Base-by-base conservation (phyloP, 2,329 filamentous ascomycete species). In the Sphaerulina vaccinii region DNA sequence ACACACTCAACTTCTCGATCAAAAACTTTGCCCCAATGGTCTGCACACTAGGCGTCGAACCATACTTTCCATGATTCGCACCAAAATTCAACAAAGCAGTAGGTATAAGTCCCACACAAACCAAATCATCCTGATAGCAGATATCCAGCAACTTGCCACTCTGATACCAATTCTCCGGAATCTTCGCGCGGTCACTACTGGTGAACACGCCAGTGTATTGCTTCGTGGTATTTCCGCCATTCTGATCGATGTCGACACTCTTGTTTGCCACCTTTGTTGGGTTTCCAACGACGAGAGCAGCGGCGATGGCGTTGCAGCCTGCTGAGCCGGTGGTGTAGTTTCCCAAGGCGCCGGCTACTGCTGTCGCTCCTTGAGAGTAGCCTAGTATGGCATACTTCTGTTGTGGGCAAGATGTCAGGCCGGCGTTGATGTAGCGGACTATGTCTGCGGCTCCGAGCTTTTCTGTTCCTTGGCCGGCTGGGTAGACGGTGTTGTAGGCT, bases 121-220 rank as follows among this genome's bases (percentile, higher is more conserved):
- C 65, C 23, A 65, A 66, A 52, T 70, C 68, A 10, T 65, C 67
- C 62, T 68, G 32, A 2, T 15, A 7, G 50, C 68, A 71, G 4
- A 70, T 68, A 56, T 71, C 69, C 39, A 66, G 38, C 5, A 67
- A 70, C 65, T 70, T 70, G n/a, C n/a, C n/a, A n/a, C n/a, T n/a
- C 16, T 52, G 42, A 1, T 67, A 48, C 68, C 69, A 70, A 40
- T 66, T 62, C 15, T 29, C 45, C 0, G 68, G 67, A 36, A 71
- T 65, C 1, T 68, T 44, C 3, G 50, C 57, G n/a, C n/a, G n/a
- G n/a, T n/a, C n/a, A n/a, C n/a, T n/a, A 2, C 22, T 37, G 3
- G 24, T 40, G n/a, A 44, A 47, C 1, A 64, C 32, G 2, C 63
- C 68, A n/a, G 64, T 65, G 16, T 66, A 66, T 24, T 68, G 61